Evolutionary conservation across 495 filamentous ascomycete species (phyloP).

Genomic region (Aspergillus indologenus): DNA sequence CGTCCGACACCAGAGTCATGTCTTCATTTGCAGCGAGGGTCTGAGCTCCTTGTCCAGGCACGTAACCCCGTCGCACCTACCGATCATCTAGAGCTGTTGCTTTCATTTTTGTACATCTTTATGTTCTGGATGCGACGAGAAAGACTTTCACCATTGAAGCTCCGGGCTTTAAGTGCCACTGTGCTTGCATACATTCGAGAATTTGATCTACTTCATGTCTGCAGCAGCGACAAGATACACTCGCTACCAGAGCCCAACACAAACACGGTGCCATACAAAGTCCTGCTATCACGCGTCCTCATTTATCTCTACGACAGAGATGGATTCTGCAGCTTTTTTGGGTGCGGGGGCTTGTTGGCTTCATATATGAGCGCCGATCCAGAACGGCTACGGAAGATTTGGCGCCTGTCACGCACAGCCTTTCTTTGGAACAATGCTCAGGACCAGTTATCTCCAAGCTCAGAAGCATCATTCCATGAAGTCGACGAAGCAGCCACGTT

Average conservation of each 20-base stretch:
- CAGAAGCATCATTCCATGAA: not conserved
- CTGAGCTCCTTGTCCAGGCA: conserved; percentile 6
- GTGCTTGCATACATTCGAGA: conserved; percentile 7
- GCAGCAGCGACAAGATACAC: conserved; percentile 7
- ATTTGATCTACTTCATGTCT: conserved; percentile 8
- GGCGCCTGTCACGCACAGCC: conserved; percentile 10
- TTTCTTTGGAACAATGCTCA: conserved; percentile 2
- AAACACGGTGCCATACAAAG: conserved; percentile 10
- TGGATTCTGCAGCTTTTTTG: conserved; percentile 17
- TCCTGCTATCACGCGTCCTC: conserved; percentile 10
- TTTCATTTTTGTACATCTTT: conserved; percentile 17
- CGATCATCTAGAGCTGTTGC: conserved; percentile 13
- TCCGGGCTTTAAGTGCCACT: conserved; percentile 7
- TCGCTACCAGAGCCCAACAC: no score
- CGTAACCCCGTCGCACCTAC: not conserved
- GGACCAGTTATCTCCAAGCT: not conserved
- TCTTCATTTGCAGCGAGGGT: conserved; percentile 11
- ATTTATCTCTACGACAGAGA: conserved; percentile 17
- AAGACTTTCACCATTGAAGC: conserved; percentile 1
- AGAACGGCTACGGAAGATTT: conserved; percentile 4
- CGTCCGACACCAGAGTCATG: conserved; percentile 9
- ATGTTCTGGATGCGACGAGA: conserved; percentile 20
- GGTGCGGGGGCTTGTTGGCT: conserved; percentile 15
- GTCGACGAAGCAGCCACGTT: conserved; percentile 7
- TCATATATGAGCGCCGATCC: conserved; percentile 3